Conservation (phyloP, 192 early-diverging fungal species). For the Ambispora gerdemannii region DNA sequence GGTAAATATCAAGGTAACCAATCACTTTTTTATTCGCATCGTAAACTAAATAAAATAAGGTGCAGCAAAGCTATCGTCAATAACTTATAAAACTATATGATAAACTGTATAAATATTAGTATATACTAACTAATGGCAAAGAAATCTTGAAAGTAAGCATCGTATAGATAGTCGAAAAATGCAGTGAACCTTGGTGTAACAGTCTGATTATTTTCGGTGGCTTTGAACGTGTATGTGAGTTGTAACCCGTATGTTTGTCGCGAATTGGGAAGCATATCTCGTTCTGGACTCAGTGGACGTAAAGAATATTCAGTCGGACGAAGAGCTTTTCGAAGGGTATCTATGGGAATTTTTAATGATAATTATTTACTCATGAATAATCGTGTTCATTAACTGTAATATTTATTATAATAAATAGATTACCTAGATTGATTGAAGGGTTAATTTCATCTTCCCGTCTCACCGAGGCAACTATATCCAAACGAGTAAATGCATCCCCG, state of each 20-base stretch:
- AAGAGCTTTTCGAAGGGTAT: slow-evolving; percentile 61
- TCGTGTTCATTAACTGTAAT: background rate
- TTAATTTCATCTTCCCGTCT: slow-evolving; percentile 68
- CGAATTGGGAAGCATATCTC: slow-evolving; percentile 73
- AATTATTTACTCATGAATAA: background rate
- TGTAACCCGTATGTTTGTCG: slow-evolving; percentile 67
- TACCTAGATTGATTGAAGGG: slow-evolving; percentile 46
- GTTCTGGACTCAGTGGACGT: slow-evolving; percentile 59
- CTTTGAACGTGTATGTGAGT: slow-evolving; percentile 70
- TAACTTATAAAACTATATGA: background rate
- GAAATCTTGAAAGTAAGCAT: slow-evolving; percentile 69
- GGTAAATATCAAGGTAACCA: slow-evolving; percentile 68
- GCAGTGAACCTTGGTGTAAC: slow-evolving; percentile 62
- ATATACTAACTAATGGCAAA: slow-evolving; percentile 46
- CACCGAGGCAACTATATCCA: slow-evolving; percentile 68
- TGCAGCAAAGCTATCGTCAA: no score
- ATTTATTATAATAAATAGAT: background rate
- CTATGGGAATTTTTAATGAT: slow-evolving; percentile 35
- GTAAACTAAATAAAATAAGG: slow-evolving; percentile 54
- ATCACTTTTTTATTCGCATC: slow-evolving; percentile 78
- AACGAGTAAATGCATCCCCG: slow-evolving; percentile 56
- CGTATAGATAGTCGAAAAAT: slow-evolving; percentile 72
- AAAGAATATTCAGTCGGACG: slow-evolving; percentile 64
- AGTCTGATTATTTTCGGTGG: slow-evolving; percentile 47
- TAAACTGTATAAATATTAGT: background rate